Conservation (phyloP, 352 stramenopile species). For the Phytophthora aleatoria region DNA sequence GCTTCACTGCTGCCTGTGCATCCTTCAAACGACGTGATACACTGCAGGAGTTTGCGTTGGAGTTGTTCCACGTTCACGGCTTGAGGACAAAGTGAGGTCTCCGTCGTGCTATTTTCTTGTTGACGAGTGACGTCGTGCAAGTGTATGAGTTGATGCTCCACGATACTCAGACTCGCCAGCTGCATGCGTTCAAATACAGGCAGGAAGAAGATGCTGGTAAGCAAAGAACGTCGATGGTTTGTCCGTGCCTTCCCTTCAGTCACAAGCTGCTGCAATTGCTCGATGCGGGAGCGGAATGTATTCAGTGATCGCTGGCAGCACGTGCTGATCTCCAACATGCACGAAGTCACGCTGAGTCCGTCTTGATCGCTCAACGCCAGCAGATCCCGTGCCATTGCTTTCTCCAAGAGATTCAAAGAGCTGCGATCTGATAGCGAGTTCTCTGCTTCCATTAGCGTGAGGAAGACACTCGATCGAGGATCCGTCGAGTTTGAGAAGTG, state of each 20-base stretch:
- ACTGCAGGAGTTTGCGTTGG: conserved; percentile 67
- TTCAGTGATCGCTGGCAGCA: conserved; percentile 47
- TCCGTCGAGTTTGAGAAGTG: conserved; percentile 6
- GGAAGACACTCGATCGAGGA: conserved; percentile 18
- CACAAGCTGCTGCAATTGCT: conserved; percentile 42
- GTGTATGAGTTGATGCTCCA: conserved; percentile 60
- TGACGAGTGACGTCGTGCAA: conserved; percentile 29
- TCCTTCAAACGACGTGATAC: conserved; percentile 72
- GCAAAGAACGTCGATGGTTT: conserved; percentile 64
- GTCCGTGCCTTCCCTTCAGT: conserved; percentile 47
- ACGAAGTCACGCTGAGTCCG: conserved; percentile 62
- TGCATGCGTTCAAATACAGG: conserved; percentile 53
- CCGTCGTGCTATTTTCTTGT: neutral
- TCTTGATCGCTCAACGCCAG: conserved; percentile 58
- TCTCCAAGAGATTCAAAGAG: conserved; percentile 13
- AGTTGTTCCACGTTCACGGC: conserved; percentile 45
- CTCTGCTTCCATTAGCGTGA: conserved; percentile 5
- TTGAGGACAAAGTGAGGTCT: conserved; percentile 16
- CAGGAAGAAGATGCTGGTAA: conserved; percentile 55
- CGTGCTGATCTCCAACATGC: conserved; percentile 61
- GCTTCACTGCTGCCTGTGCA: conserved; percentile 48
- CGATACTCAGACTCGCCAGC: conserved; percentile 41
- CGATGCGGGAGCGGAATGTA: conserved; percentile 40
- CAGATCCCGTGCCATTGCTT: conserved; percentile 26
- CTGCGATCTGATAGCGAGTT: neutral